phyloP scores from a whole-genome alignment of 441 rosid species.

The Gossypium trilobum region DNA sequence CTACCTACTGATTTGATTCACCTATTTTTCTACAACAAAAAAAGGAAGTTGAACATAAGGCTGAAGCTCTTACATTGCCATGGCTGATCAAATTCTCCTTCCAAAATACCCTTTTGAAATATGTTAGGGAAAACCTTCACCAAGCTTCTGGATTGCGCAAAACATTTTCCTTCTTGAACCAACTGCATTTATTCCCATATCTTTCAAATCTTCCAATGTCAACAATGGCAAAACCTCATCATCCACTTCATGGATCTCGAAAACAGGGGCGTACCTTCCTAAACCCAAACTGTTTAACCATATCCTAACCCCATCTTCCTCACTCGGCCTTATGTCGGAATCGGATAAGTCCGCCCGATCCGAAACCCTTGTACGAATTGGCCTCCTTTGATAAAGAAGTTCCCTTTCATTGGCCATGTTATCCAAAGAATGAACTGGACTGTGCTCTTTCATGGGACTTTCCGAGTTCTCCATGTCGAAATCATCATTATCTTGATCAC shows the following conservation, averaged over 20 bases:
- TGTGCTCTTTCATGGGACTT: constrained; percentile 50
- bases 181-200: constrained; percentile 93
- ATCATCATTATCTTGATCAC: constrained; percentile 39
- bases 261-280: constrained; percentile 77
- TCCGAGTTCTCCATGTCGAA: constrained; percentile 54
- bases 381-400: constrained; percentile 24
- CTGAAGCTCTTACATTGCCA: constrained; percentile 39
- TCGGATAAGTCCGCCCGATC: constrained; percentile 45
- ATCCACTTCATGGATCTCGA: constrained; percentile 91
- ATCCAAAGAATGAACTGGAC: constrained; percentile 53
- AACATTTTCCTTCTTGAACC: constrained; percentile 93
- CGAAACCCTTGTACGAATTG: constrained; percentile 24
- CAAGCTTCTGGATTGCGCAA: constrained; percentile 76
- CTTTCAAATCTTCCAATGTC: constrained; percentile 94
- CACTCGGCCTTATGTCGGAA: constrained; percentile 33
- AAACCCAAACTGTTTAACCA: constrained; percentile 82
- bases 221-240: constrained; percentile 84
- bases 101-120: neutral
- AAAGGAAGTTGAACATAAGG: constrained; percentile 53
- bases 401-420: constrained; percentile 47
- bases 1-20: constrained; percentile 17
- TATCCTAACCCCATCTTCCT: constrained; percentile 63
- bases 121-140: constrained; percentile 65
- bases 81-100: constrained; percentile 23
- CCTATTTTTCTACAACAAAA: constrained; percentile 9